Conservation (phyloP, 306 rosid genomes). For the Castanea sativa region DNA sequence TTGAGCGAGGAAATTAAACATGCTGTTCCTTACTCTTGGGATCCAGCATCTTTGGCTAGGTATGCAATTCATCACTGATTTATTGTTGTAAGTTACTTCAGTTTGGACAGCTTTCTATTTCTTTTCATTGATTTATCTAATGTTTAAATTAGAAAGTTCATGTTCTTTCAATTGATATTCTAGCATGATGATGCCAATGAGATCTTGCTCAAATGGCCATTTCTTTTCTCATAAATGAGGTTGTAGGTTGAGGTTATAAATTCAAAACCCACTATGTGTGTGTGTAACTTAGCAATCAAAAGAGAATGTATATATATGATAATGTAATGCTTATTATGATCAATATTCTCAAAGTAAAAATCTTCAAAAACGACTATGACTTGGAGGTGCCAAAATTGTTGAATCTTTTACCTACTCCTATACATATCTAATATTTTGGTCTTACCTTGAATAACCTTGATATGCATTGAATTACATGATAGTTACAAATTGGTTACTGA, state of each 20-base stretch:
- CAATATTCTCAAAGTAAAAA: not conserved
- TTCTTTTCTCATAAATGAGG: no score
- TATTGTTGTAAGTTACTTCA: not conserved
- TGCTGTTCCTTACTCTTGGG: constrained; percentile 95
- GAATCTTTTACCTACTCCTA: not conserved
- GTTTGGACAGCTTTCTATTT: not conserved
- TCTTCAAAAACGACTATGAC: not conserved
- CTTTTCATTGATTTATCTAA: not conserved
- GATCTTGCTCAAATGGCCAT: no score
- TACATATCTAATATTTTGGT: not conserved
- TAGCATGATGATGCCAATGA: not conserved
- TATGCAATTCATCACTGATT: constrained; percentile 24
- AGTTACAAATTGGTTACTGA: not conserved
- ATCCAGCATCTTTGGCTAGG: constrained; percentile 93
- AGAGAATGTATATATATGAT: not conserved
- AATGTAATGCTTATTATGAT: not conserved
- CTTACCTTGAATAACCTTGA: not conserved
- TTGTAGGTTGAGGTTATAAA: no score
- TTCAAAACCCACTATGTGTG: no score
- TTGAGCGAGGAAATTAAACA: constrained; percentile 69
- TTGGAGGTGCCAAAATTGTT: constrained; percentile 4
- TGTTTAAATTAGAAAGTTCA: not conserved
- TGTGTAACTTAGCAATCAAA: no score
- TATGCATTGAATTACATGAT: constrained; percentile 2
- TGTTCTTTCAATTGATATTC: not conserved